These are phyloP conservation scores for Dimargaris xerosporica DNA, from an alignment of 192 early-diverging fungal species.

Conservation along the genomic window DNA sequence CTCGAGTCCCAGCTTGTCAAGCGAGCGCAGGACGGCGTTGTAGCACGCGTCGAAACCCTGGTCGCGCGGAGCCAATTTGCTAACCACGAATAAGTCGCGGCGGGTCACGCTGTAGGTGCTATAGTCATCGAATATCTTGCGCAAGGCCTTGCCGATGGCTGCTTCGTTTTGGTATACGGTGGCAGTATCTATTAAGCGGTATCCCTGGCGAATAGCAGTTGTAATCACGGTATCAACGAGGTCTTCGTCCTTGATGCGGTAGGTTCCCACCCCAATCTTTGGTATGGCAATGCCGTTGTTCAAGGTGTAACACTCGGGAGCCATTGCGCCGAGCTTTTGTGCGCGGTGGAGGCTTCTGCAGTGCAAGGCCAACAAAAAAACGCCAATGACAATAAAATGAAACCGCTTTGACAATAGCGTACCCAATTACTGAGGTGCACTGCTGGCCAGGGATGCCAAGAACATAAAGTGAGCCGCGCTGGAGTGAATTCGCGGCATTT, in stretches of 20 bases:
- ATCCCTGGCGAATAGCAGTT: not conserved
- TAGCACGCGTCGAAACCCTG: constrained; percentile 45
- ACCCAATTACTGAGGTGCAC: too few species aligned
- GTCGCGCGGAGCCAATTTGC: constrained; percentile 53
- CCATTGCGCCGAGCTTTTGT: too few species aligned
- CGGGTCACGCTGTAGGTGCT: constrained; percentile 27
- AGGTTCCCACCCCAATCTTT: constrained; percentile 4
- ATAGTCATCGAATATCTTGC: constrained; percentile 27
- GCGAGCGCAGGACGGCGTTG: constrained; percentile 35
- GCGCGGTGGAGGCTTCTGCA: too few species aligned
- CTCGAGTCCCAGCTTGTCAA: constrained; percentile 39
- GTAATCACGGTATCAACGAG: not conserved
- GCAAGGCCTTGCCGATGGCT: constrained; percentile 32
- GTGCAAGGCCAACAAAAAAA: too few species aligned
- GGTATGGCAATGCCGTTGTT: too few species aligned
- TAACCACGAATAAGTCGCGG: constrained; percentile 50
- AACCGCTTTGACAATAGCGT: too few species aligned
- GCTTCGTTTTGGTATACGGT: constrained; percentile 49
- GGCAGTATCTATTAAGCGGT: constrained; percentile 36
- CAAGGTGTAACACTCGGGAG: too few species aligned
- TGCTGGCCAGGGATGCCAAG: too few species aligned
- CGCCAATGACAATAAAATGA: too few species aligned
- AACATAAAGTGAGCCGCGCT: too few species aligned
- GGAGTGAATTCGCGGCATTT: too few species aligned
- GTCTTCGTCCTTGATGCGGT: not conserved